Percentiles rank a stretch among this genome's conserved stretches.
Conservation (phyloP, 228 moss, liverwort and hornwort genomes). For the Sphagnum magellanicum region DNA sequence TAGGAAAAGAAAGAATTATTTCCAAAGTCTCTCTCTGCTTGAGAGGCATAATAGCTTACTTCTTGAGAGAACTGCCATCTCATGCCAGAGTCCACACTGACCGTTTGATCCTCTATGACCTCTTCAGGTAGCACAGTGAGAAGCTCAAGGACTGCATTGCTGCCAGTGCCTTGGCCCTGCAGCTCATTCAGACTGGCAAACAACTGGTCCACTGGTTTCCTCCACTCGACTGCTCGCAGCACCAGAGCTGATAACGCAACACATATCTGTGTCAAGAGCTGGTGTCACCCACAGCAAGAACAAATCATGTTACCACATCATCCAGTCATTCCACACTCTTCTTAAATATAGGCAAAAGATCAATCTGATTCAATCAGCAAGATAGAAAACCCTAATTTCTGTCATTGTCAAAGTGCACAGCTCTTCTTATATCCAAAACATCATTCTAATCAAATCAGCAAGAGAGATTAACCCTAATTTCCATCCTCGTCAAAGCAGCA, state of each 20-base stretch:
- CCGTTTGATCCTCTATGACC: constrained; percentile 77
- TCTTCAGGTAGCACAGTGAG: constrained; percentile 93
- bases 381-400: too few relatives aligned
- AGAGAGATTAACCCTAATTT: too few relatives aligned
- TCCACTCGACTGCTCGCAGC: constrained; percentile 76
- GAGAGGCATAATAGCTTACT: constrained; percentile 27
- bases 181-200: constrained; percentile 85
- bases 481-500: too few relatives aligned
- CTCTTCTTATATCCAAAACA: too few relatives aligned
- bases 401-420: too few relatives aligned
- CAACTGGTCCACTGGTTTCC: constrained; percentile 76
- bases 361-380: too few relatives aligned
- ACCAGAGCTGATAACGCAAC: constrained; percentile 89
- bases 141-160: constrained; percentile 88
- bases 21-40: too few relatives aligned
- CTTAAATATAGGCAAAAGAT: neutral
- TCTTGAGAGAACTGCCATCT: constrained; percentile 82
- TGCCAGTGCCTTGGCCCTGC: constrained; percentile 88
- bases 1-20: too few relatives aligned
- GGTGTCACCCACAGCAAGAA: constrained; percentile 11
- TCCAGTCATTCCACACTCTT: constrained; percentile 2
- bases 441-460: too few relatives aligned
- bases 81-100: constrained; percentile 72
- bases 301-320: constrained; percentile 11
- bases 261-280: constrained; percentile 97